These are phyloP conservation scores for Hortaea werneckii DNA, from an alignment of 2,329 filamentous ascomycete species.

Conservation along the genomic window DNA sequence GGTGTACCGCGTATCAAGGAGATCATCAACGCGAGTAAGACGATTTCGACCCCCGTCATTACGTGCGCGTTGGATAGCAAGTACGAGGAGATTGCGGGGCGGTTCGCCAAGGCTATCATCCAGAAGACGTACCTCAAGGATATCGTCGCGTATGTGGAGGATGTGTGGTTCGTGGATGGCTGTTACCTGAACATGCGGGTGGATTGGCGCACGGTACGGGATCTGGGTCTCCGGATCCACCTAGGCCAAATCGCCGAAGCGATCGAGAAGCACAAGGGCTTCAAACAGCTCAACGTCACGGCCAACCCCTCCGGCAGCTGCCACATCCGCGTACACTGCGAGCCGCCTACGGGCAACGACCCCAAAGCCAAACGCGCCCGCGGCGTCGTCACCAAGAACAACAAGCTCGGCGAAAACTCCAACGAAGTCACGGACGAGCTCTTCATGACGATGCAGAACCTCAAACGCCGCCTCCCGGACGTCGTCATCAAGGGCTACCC, in stretches of 20 bases:
- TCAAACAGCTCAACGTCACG: slow-evolving; percentile 47
- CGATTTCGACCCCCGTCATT: slow-evolving; percentile 90
- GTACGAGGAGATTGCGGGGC: slow-evolving; percentile 65
- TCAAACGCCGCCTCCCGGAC: slow-evolving; percentile 70
- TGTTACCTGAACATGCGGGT: slow-evolving; percentile 73
- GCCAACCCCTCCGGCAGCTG: slow-evolving; percentile 16
- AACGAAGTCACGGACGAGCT: slow-evolving; percentile 47
- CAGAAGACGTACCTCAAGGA: slow-evolving; percentile 90
- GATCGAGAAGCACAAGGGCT: slow-evolving; percentile 71
- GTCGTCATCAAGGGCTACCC: slow-evolving; percentile 88
- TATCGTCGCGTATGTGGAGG: slow-evolving; percentile 69
- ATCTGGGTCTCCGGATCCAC: slow-evolving; percentile 71
- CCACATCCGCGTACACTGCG: slow-evolving; percentile 61
- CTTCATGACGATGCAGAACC: slow-evolving; percentile 69
- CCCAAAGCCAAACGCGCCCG: slow-evolving; percentile 3
- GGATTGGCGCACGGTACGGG: slow-evolving; percentile 66
- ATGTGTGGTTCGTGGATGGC: slow-evolving; percentile 71
- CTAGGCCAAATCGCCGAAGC: slow-evolving; percentile 63
- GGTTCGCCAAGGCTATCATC: slow-evolving; percentile 83
- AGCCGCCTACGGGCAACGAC: slow-evolving; percentile 41
- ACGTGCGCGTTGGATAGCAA: slow-evolving; percentile 73
- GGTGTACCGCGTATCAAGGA: slow-evolving; percentile 99
- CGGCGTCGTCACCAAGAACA: slow-evolving; percentile 27
- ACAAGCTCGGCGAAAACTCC: slow-evolving; percentile 30
- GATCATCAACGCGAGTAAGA: slow-evolving; percentile 96